Evolutionary conservation across 371 early-diverging fungal species (phyloP).

Genomic region (Mortierella sp.): DNA sequence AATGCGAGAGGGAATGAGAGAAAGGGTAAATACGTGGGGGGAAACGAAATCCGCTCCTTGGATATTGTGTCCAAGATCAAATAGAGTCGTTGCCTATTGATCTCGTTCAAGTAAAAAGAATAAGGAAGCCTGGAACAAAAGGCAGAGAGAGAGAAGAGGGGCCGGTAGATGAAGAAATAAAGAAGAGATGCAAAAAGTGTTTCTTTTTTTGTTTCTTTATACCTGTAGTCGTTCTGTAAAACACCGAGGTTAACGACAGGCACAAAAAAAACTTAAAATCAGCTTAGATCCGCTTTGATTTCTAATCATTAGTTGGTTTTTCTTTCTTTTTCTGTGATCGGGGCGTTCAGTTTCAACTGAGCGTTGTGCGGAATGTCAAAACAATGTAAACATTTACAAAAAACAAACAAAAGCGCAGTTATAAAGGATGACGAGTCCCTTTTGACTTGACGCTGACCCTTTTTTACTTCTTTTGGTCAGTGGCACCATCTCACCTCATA

Average conservation of each 20-base stretch:
- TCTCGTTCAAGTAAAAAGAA: too few relatives aligned
- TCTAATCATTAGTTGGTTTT: background rate
- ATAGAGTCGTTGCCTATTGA: too few relatives aligned
- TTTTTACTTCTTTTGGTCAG: background rate
- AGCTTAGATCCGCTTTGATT: background rate
- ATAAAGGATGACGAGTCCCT: background rate
- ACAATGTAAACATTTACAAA: background rate
- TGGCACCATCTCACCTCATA: background rate
- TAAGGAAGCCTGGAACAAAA: background rate
- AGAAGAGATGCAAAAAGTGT: background rate
- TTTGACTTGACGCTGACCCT: background rate
- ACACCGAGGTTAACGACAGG: background rate
- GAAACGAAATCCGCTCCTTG: too few relatives aligned
- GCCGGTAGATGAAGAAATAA: background rate
- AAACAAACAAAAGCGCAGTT: background rate
- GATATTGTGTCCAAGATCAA: too few relatives aligned
- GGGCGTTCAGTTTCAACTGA: background rate
- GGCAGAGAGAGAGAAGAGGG: background rate
- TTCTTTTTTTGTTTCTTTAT: too few relatives aligned
- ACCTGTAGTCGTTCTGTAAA: too few relatives aligned
- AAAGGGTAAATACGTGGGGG: constrained; percentile 2
- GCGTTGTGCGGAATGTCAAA: background rate
- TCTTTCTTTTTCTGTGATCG: background rate
- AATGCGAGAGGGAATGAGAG: constrained; percentile 1
- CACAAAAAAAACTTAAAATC: background rate